Percentiles rank a stretch among this genome's conserved stretches.
Evolutionary conservation across 768 basidiomycete species (phyloP).

Genomic region (Dentipellis sp.): DNA sequence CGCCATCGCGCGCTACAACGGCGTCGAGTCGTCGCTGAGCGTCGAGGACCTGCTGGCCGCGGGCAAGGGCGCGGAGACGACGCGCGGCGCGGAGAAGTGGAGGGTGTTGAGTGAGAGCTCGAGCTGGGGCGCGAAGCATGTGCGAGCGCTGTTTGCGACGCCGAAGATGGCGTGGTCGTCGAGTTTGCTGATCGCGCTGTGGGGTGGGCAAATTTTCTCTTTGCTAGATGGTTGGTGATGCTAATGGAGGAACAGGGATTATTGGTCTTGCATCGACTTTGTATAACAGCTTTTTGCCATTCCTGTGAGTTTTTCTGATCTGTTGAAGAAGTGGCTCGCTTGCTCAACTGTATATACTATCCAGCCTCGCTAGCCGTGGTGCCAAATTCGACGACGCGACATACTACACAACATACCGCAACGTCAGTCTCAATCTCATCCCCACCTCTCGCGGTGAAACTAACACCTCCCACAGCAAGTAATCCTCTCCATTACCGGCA

Average conservation of each 20-base stretch:
- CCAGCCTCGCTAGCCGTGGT: conserved; percentile 25
- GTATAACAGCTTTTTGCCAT: conserved; percentile 30
- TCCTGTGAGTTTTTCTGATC: conserved; percentile 17
- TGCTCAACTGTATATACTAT: not conserved
- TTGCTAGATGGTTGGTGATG: not conserved
- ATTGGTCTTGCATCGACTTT: conserved; percentile 27
- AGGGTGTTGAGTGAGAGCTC: conserved; percentile 31
- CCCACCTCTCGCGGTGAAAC: not conserved
- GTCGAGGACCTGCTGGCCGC: conserved; percentile 34
- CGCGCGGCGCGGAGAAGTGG: conserved; percentile 9
- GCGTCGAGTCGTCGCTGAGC: conserved; percentile 30
- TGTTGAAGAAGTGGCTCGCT: not conserved
- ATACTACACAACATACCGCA: conserved; percentile 27
- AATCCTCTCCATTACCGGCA: conserved; percentile 56
- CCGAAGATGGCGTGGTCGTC: conserved; percentile 59
- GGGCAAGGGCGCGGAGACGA: conserved; percentile 13
- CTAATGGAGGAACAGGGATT: conserved; percentile 15
- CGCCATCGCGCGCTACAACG: conserved; percentile 42
- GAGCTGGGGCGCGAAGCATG: conserved; percentile 30
- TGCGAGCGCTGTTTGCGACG: conserved; percentile 56
- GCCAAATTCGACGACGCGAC: conserved; percentile 26
- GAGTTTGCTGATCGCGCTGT: conserved; percentile 38
- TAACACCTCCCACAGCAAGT: conserved; percentile 41
- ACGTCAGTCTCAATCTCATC: conserved; percentile 16
- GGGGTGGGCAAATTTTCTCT: conserved; percentile 28